Base-by-base conservation (phyloP, 257 asterid species). In the Galeopsis tetrahit region DNA sequence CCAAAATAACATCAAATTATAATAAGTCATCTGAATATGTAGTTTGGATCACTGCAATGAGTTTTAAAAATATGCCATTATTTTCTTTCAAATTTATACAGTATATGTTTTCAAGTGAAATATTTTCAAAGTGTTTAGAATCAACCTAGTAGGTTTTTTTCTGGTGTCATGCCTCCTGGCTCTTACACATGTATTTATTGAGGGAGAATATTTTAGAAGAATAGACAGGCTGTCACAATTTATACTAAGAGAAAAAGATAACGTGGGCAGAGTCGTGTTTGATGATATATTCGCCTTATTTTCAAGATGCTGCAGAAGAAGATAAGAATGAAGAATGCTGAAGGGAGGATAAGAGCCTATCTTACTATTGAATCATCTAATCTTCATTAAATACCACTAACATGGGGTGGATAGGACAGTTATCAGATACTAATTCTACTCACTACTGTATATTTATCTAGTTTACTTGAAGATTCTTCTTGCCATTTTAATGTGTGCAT, bases 391-490 rank as follows among this genome's bases (percentile, higher is more conserved):
- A 14, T 36, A 5, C 62, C 51, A 53, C 63, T 21, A 65, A 71
- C 51, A 40, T 71, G 75, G 74, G 74, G 58, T 56, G 46, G 56
- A 66, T 67, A 69, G 48, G 74, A 55, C 15, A 34, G n/a, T 38
- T 39, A 64, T 5, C 51, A 70, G 31, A 21, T 53, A 33, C 36
- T 64, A 33, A 63, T 44, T 66, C 40, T 74, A 38, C 60, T 53
- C 39, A 61, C 35, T 46, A 4, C 43, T 59, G 35, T 63, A 10
- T 63, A 52, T 57, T 66, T 7, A n/a, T 49, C n/a, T 68, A 38
- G 62, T 70, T 70, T 70, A 32, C 43, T 15, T 63, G 76, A 56
- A 49, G 63, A 58, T 67, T 73, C 63, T 39, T 31, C 44, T 73
- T 28, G 56, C 14, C 72, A 34, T 60, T 43, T 32, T 61, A 38